Evolutionary conservation across 257 asterid species (phyloP), one percentile per base, ranked within the genome.

Genomic region (Nicotiana attenuata): DNA sequence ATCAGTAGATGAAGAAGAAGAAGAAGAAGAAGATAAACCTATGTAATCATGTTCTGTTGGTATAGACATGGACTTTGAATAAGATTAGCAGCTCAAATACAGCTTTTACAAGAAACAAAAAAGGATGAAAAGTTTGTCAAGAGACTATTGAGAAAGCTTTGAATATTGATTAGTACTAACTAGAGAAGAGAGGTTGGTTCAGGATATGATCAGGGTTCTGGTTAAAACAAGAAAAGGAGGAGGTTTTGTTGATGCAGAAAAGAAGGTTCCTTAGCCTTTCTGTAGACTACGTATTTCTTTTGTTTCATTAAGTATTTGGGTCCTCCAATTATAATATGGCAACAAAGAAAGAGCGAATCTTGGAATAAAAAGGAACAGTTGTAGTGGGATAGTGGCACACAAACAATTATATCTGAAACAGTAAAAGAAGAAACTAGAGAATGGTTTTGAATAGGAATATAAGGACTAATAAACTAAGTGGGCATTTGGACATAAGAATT

Each of bases 1-100:
- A 57, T 2, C 63, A 57, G 11, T 28, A 55, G 64, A 5, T 57
- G 64, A 57, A 2, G 63, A 14, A 0, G 87, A 82, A 10, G 90
- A 83, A 80, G 90, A 55, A 75, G 83, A 73, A 10, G 80, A 63
- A 73, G 89, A 86, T 82, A 90, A 79, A 79, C 97, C 97, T 87
- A 87, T 89, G 75, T 91, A 89, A 81, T 89, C 92, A 45, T 89
- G 93, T 78, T 88, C 92, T 67, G 87, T 71, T 81, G 91, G 91
- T 38, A 69, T 77, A 85, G 92, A 91, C 94, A 91, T 92, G 59
- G 64, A 57, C 24, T 53, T 53, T 53, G 59, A 56, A 41, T 10
- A 41, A 41, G 3, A 8, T 5, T 20, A 24, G 15, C 26, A 64
- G 16, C 14, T 4, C 33, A 9, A 67, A 67, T 31, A 66, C 52